These are phyloP conservation scores for Eudorina sp. DNA, from an alignment of 139 green algal species.

Conservation along the genomic window DNA sequence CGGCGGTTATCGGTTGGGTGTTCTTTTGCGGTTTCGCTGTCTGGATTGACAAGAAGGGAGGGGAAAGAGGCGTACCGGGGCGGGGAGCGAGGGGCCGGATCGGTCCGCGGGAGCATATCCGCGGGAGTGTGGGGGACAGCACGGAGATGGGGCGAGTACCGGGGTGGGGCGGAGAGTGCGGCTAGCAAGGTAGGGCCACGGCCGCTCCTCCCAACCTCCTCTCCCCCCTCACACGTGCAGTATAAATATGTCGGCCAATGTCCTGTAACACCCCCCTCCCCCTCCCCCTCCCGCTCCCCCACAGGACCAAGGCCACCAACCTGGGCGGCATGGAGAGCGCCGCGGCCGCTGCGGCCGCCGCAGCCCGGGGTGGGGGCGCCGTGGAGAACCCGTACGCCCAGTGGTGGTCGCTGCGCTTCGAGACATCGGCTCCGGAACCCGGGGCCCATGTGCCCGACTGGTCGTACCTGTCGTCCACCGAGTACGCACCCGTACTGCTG, in stretches of 20 bases:
- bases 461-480: slow-evolving; percentile 55
- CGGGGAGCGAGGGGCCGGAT: too few species aligned
- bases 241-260: too few species aligned
- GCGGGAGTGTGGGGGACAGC: neutral
- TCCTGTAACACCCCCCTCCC: too few species aligned
- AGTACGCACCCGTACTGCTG: slow-evolving; percentile 63
- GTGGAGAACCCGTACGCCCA: slow-evolving; percentile 48
- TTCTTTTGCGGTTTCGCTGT: too few species aligned
- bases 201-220: neutral
- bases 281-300: neutral
- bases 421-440: neutral
- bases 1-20: too few species aligned
- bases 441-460: slow-evolving; percentile 10
- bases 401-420: slow-evolving; percentile 68
- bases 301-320: slow-evolving; percentile 11
- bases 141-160: neutral
- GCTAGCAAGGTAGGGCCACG: neutral
- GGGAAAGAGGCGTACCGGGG: too few species aligned
- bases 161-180: too few species aligned
- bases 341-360: slow-evolving; percentile 15
- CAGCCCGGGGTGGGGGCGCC: neutral
- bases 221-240: neutral
- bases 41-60: too few species aligned
- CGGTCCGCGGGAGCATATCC: too few species aligned
- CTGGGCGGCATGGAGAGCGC: neutral